A percentile compares a stretch with the other conserved stretches of the same genome.
These are phyloP conservation scores for sunflower (Helianthus annuus) DNA, from an alignment of 129 eudicot genomes.

Conservation along the genomic window HanXRQr2.0-SUNRISE NC_035445.2:33655989-33656488, in stretches of 20 bases:
- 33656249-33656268: neutral
- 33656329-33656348: slow-evolving; percentile 85
- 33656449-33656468: slow-evolving; percentile 64
- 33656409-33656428: neutral
- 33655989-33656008: neutral
- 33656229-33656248: neutral
- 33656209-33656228: slow-evolving; percentile 52
- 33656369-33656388: slow-evolving; percentile 49
- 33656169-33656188: slow-evolving; percentile 90
- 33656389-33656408: neutral
- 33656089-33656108: slow-evolving; percentile 24
- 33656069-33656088: neutral
- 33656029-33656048: neutral
- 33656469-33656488: slow-evolving; percentile 80
- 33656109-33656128: slow-evolving; percentile 74
- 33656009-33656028: neutral
- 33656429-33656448: neutral
- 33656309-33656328: slow-evolving; percentile 91
- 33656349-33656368: slow-evolving; percentile 92
- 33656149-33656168: slow-evolving; percentile 83
- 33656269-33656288: slow-evolving; percentile 7
- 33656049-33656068: neutral
- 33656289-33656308: slow-evolving; percentile 91
- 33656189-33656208: slow-evolving; percentile 85
- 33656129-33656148: slow-evolving; percentile 95